Conservation (phyloP, 139 green algal species). For the Chlorella sp. region DNA sequence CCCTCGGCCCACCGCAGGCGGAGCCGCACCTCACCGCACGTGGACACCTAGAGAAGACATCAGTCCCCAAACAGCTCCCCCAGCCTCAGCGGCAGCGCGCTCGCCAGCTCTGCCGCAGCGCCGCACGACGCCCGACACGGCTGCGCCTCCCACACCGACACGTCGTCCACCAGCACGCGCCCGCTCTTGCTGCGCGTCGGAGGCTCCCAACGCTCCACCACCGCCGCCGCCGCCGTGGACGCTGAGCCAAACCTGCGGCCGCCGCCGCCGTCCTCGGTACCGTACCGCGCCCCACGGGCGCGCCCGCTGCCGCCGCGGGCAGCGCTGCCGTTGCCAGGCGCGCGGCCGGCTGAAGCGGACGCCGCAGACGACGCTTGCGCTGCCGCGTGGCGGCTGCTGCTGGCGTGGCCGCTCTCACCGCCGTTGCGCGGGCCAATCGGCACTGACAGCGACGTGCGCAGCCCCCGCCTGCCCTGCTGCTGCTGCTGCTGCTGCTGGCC, state of each 20-base stretch:
- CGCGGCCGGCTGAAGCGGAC: background rate
- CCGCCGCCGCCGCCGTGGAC: too few species aligned
- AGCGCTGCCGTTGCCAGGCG: background rate
- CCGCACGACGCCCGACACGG: background rate
- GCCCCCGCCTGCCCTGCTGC: too few species aligned
- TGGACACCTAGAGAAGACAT: too few species aligned
- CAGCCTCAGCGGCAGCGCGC: background rate
- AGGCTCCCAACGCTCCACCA: too few species aligned
- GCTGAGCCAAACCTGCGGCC: too few species aligned
- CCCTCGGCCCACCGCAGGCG: too few species aligned
- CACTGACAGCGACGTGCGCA: background rate
- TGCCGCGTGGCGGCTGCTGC: background rate
- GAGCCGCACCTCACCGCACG: too few species aligned
- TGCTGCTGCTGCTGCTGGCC: too few species aligned
- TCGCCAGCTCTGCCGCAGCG: background rate
- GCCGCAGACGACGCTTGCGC: background rate
- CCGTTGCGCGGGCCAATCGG: background rate
- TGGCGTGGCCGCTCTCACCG: background rate
- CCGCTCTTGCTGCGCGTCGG: too few species aligned
- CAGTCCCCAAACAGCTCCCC: background rate
- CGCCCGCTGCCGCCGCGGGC: background rate
- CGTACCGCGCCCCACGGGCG: background rate
- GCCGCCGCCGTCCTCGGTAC: background rate
- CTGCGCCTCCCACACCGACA: background rate
- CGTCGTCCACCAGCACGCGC: too few species aligned